Evolutionary conservation across 805 yeast species (phyloP), one percentile per base, ranked within the genome.

Genomic region (Kuraishia hungarica): DNA sequence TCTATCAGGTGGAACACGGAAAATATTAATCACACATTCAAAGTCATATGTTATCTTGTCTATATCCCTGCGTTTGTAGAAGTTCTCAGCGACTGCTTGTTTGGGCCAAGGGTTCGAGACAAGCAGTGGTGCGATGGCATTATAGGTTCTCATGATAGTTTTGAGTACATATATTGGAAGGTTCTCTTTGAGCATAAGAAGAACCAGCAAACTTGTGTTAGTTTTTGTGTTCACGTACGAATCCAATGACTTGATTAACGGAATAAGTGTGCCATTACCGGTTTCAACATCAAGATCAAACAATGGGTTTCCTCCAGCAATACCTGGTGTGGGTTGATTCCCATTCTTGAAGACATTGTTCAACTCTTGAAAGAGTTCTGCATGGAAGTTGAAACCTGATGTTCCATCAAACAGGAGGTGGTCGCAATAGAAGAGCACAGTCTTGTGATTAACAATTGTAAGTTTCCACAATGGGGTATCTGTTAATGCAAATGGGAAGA

Each of bases 321-420:
- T 6, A 2, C 43, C 43, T 10, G 43, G 15, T 7, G 43, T 35
- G 3, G 43, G 43, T 17, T 35, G 43, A 17, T 35, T 35, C 11
- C 43, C 43, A 15, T 35, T 35, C n/a, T 35, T 10, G 43, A 7
- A 15, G n/a, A 35, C 50, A 10, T 10, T 39, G 22, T 52, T 29
- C 51, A 46, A 13, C 4, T 46, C 46, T 17, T 39, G 28, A 2
- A 26, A 20, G 11, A 53, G 23, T 28, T 26, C 39, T 5, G 19
- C 47, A 19, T 53, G 54, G 29, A 53, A 53, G 22, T 48, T 47
- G 19, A 51, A 51, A 48, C 48, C 54, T 11, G 54, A 48, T 6
- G 43, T 26, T 6, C 54, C 54, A 19, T 53, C 54, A n/a, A 53
- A 49, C 8, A 53, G 19, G 6, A 39, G 24, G 17, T 53, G 54